These are phyloP conservation scores for Colletotrichum shisoi DNA, from an alignment of 2,329 filamentous ascomycete species.

Conservation along the genomic window DNA sequence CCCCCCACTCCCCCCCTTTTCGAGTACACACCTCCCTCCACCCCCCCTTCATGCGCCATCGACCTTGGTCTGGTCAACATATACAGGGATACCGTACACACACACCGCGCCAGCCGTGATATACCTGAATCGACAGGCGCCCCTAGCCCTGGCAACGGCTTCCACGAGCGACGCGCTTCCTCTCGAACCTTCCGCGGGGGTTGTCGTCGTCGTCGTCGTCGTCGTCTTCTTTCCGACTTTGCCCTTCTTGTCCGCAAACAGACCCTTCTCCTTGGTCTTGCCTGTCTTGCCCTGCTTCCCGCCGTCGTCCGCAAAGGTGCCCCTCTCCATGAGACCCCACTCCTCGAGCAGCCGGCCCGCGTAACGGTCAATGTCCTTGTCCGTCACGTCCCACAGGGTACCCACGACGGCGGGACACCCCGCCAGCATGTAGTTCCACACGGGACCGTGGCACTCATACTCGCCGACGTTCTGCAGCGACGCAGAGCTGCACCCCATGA, in stretches of 20 bases:
- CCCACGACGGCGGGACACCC: conserved; percentile 87
- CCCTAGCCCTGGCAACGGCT: conserved; percentile 77
- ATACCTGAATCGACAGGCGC: conserved; percentile 86
- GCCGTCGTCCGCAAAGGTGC: conserved; percentile 49
- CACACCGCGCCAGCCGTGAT: conserved; percentile 93
- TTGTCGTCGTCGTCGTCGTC: conserved; percentile 42
- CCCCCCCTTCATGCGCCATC: not conserved
- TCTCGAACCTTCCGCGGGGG: conserved; percentile 42
- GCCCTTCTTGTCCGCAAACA: conserved; percentile 43
- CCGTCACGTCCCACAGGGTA: conserved; percentile 97
- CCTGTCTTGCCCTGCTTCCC: conserved; percentile 43
- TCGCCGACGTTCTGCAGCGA: conserved; percentile 81
- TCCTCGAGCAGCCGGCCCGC: conserved; percentile 79
- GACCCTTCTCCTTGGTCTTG: conserved; percentile 33
- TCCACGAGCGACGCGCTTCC: conserved; percentile 71
- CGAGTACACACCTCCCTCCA: not conserved
- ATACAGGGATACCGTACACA: conserved; percentile 94
- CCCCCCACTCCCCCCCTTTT: conserved; percentile 17
- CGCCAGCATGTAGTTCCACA: conserved; percentile 90
- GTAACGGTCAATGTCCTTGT: conserved; percentile 95
- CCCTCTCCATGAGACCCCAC: conserved; percentile 76
- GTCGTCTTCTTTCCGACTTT: conserved; percentile 44
- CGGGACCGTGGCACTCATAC: conserved; percentile 90
- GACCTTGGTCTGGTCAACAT: conserved; percentile 60
- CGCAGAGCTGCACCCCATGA: conserved; percentile 95